Evolutionary conservation across 805 yeast species (phyloP).

Genomic region (Lachancea nothofagi): DNA sequence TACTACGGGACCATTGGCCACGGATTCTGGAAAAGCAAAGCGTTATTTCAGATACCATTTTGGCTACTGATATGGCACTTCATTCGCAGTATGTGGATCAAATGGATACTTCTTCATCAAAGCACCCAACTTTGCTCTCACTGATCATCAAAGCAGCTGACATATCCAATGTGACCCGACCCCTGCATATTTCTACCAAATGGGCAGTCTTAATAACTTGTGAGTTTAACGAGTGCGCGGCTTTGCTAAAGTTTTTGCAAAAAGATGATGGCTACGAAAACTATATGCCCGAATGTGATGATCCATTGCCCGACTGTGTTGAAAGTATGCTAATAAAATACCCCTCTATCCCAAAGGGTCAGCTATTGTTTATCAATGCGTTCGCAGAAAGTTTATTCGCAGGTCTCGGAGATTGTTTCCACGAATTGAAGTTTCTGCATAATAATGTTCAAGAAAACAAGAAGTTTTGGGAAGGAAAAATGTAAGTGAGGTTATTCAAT

Average conservation of each 20-base stretch:
- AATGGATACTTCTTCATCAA: slow-evolving; percentile 34
- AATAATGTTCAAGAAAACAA: slow-evolving; percentile 50
- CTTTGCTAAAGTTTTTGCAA: slow-evolving; percentile 35
- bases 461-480: slow-evolving; percentile 45
- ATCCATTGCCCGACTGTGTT: slow-evolving; percentile 35
- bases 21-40: slow-evolving; percentile 17
- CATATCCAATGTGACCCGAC: slow-evolving; percentile 87
- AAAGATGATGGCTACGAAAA: slow-evolving; percentile 9
- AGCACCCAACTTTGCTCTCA: slow-evolving; percentile 47
- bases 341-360: slow-evolving; percentile 60
- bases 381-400: slow-evolving; percentile 76
- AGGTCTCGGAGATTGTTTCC: slow-evolving; percentile 55
- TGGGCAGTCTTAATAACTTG: slow-evolving; percentile 81
- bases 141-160: slow-evolving; percentile 90
- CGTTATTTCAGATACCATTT: slow-evolving; percentile 34
- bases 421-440: slow-evolving; percentile 52
- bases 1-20: slow-evolving; percentile 52
- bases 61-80: slow-evolving; percentile 90
- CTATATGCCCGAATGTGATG: slow-evolving; percentile 6
- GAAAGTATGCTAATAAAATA: slow-evolving; percentile 42
- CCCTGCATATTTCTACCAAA: slow-evolving; percentile 64
- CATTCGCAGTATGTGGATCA: slow-evolving; percentile 67
- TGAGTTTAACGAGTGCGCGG: slow-evolving; percentile 67
- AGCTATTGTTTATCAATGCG: slow-evolving; percentile 73
- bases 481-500: slow-evolving; percentile 1